A percentile compares a stretch with the other conserved stretches of the same genome.
phyloP scores from a whole-genome alignment of 306 rosid genomes.

The Begonia peltatifolia region DNA sequence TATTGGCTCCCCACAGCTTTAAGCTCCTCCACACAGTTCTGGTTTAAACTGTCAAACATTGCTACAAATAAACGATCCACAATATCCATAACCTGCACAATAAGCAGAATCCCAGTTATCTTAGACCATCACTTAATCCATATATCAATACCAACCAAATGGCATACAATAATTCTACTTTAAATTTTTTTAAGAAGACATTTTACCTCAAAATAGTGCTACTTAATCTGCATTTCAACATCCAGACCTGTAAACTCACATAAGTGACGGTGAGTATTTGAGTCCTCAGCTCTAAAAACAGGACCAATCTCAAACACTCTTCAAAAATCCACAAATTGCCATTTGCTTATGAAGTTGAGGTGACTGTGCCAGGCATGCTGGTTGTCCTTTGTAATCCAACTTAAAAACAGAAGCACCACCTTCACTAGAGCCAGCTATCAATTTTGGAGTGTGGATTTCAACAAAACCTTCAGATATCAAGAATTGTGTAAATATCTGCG shows the following conservation, averaged over 20 bases:
- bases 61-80: slow-evolving; percentile 63
- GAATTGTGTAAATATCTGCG: slow-evolving; percentile 69
- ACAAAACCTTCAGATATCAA: slow-evolving; percentile 30
- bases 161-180: no score
- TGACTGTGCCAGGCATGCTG: slow-evolving; percentile 93
- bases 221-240: slow-evolving; percentile 80
- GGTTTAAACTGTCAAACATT: slow-evolving; percentile 58
- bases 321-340: slow-evolving; percentile 65
- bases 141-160: no score
- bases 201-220: slow-evolving; percentile 71
- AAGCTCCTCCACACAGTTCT: slow-evolving; percentile 49
- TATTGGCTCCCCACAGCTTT: slow-evolving; percentile 70
- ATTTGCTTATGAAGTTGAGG: slow-evolving; percentile 98
- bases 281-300: slow-evolving; percentile 86
- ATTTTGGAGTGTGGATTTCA: slow-evolving; percentile 78
- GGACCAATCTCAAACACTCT: slow-evolving; percentile 88
- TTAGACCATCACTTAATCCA: no score
- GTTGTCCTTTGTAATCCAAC: slow-evolving; percentile 73
- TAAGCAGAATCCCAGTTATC: background rate
- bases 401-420: slow-evolving; percentile 93
- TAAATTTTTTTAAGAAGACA: background rate
- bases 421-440: slow-evolving; percentile 87
- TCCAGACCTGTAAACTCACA: slow-evolving; percentile 96
- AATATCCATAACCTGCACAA: slow-evolving; percentile 68
- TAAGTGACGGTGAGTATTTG: slow-evolving; percentile 78